Base-by-base conservation (phyloP, 148 eudicot genomes). In the Fagopyrum homotropicum region DNA sequence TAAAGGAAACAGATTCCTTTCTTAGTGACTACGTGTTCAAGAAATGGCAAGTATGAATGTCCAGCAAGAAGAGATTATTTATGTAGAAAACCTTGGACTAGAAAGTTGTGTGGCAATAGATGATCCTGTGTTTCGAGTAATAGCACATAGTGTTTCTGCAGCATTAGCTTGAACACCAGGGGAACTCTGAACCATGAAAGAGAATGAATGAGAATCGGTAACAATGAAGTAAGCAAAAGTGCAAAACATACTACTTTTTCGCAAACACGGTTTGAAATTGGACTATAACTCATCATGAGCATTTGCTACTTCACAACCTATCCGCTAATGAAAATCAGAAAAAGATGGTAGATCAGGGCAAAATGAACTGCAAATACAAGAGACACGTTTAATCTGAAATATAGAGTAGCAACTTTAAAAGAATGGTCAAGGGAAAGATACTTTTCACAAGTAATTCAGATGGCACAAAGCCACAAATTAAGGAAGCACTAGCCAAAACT, bases 161-260 rank as follows among this genome's bases (percentile, higher is more conserved):
- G 96, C 93, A 84, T 95, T 95, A 73, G 91, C 90, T 81, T 95
- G 98, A 78, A 92, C 98, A 86, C 92, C 98, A 59, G 97, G 81
- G 78, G 96, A 73, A 76, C 86, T 86, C 97, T 95, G 90, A 66
- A 77, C 51, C 80, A 80, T 60, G 66, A 8, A 72, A 77, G 47
- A 66, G 47, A 35, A 15, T 43, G 47, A 66, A 66, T 66, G 47
- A 66, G 47, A 66, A 15, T 10, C 10, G 9, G 69, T 63, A 63
- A 63, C 69, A 63, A 11, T 63, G 11, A 63, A 63, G 7, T 30
- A 63, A 63, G 69, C 4, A 4, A 30, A 63, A 30, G 69, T 59
- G 19, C 30, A 63, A 60, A 63, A 30, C 69, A 29, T 30, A 29
- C 16, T 19, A 17, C 63, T 14, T 30, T 63, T 26, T 10, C 69